Conservation (phyloP, 2,329 filamentous ascomycete species). For the Colletotrichum viniferum region DNA sequence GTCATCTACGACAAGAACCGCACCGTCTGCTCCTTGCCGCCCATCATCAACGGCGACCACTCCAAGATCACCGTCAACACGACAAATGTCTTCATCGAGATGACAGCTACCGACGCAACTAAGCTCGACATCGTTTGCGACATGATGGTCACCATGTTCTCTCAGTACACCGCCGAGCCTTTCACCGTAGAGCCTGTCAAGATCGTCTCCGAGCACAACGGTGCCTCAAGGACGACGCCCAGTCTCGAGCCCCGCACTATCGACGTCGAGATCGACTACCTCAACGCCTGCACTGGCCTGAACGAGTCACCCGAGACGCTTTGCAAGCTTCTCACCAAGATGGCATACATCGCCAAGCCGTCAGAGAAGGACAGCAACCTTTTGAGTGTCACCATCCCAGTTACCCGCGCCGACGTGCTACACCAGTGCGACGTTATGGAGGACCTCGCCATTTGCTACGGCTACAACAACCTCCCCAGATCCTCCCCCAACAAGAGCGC, state of each 20-base stretch:
- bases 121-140: constrained; percentile 96
- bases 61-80: constrained; percentile 94
- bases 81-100: constrained; percentile 94
- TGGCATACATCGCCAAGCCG: constrained; percentile 84
- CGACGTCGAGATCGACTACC: constrained; percentile 87
- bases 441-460: constrained; percentile 94
- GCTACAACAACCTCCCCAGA: constrained; percentile 94
- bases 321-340: constrained; percentile 81
- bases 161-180: constrained; percentile 81
- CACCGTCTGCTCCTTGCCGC: constrained; percentile 89
- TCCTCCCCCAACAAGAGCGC: constrained; percentile 85
- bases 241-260: constrained; percentile 77
- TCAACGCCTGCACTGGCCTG: constrained; percentile 91
- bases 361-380: constrained; percentile 72
- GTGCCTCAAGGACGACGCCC: constrained; percentile 79
- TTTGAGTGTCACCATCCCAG: constrained; percentile 81
- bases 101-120: constrained; percentile 93
- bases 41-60: constrained; percentile 97
- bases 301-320: constrained; percentile 75
- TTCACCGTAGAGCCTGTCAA: constrained; percentile 95
- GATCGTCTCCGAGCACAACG: constrained; percentile 91
- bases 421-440: constrained; percentile 99
- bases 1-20: constrained; percentile 92
- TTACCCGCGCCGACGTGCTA: constrained; percentile 91
- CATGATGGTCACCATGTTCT: constrained; percentile 98